Conservation (phyloP, 306 rosid species). For the Vigna radiata region DNA sequence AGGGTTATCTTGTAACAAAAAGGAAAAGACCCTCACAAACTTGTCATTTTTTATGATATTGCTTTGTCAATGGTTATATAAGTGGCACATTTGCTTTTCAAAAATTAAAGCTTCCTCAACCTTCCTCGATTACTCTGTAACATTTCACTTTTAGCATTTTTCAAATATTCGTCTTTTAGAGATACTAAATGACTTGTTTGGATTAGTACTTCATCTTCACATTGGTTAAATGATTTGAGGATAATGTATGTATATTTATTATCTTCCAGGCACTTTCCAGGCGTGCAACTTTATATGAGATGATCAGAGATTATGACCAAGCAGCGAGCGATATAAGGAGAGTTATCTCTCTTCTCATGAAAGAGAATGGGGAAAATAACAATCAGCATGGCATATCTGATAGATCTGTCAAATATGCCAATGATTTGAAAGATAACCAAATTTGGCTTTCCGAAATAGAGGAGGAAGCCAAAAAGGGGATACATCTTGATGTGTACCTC, state of each 20-base stretch:
- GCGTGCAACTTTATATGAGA: constrained; percentile 73
- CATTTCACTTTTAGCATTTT: background rate
- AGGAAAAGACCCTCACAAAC: background rate
- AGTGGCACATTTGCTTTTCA: background rate
- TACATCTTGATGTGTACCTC: constrained; percentile 15
- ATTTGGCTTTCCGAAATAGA: constrained; percentile 22
- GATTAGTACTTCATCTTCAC: background rate
- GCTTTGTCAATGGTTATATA: background rate
- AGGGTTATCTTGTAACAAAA: background rate
- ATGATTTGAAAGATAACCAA: constrained; percentile 53
- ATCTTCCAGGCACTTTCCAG: constrained; percentile 78
- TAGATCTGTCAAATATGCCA: constrained; percentile 55
- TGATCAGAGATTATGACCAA: constrained; percentile 83
- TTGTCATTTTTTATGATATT: background rate
- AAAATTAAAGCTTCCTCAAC: background rate
- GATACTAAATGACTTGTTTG: background rate
- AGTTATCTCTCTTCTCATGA: constrained; percentile 11
- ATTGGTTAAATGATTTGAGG: background rate
- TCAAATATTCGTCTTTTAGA: background rate
- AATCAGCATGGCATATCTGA: constrained; percentile 53
- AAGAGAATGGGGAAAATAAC: background rate
- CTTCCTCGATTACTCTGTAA: background rate
- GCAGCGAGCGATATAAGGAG: constrained; percentile 66
- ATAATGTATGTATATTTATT: constrained; percentile 17
- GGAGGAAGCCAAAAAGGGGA: constrained; percentile 23